Evolutionary conservation across 2,329 filamentous ascomycete species (phyloP).

Genomic region (Lecanicillium sp.): DNA sequence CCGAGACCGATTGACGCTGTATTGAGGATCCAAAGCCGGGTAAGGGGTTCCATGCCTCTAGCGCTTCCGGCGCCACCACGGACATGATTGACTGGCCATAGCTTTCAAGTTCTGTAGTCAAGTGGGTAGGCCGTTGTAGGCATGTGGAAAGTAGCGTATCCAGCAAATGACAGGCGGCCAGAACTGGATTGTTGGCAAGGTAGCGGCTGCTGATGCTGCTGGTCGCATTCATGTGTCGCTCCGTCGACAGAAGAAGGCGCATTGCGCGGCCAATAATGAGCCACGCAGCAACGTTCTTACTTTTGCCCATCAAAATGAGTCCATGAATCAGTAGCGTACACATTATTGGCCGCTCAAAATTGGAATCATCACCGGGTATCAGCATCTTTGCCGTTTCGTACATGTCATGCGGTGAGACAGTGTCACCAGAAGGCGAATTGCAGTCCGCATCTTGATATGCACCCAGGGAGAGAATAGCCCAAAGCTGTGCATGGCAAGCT

Average conservation of each 20-base stretch:
- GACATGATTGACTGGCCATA: slow-evolving; percentile 39
- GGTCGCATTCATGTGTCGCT: slow-evolving; percentile 14
- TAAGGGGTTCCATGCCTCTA: slow-evolving; percentile 61
- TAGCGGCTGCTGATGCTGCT: slow-evolving; percentile 1
- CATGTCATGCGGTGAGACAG: slow-evolving; percentile 25
- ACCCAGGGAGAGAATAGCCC: slow-evolving; percentile 51
- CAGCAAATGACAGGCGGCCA: slow-evolving; percentile 53
- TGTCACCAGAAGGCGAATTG: slow-evolving; percentile 3
- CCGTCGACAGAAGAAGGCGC: slow-evolving; percentile 24
- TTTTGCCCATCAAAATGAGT: slow-evolving; percentile 54
- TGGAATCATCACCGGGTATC: slow-evolving; percentile 40
- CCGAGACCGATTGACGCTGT: neutral
- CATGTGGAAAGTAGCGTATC: slow-evolving; percentile 50
- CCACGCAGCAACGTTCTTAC: slow-evolving; percentile 53
- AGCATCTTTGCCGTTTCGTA: slow-evolving; percentile 42
- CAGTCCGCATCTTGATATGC: slow-evolving; percentile 41
- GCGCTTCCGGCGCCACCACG: slow-evolving; percentile 65
- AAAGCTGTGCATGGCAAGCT: slow-evolving; percentile 48
- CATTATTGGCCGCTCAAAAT: slow-evolving; percentile 32
- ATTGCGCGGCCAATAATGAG: slow-evolving; percentile 57
- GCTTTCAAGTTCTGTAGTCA: slow-evolving; percentile 36
- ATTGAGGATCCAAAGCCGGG: slow-evolving; percentile 23
- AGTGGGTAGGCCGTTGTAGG: slow-evolving; percentile 40
- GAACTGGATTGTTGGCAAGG: slow-evolving; percentile 16
- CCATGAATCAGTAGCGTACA: slow-evolving; percentile 45